Base-by-base conservation (phyloP, 805 yeast genomes). In the Zygoascus biomembranicola region DNA sequence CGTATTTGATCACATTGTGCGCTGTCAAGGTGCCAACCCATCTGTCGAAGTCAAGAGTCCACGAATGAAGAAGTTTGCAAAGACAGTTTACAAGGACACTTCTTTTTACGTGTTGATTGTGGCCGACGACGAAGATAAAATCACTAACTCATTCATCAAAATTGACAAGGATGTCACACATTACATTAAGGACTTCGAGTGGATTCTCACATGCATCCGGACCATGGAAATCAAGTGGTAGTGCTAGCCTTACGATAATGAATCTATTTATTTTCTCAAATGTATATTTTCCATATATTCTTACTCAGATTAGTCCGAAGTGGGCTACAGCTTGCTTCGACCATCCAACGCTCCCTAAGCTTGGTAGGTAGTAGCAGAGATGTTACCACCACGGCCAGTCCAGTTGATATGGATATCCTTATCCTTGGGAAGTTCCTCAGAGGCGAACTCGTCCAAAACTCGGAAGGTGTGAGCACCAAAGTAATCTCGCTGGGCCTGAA, bases 401-500 rank as follows among this genome's bases (percentile, higher is more conserved):
- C 99, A 92, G 94, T 92, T 92, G 70, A 94, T 80, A 78, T 92
- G 99, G 74, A 92, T 85, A 78, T 85, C 83, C 63, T 81, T 76
- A 67, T 80, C 94, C 62, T 75, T 82, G 77, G 94, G 92, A 75
- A 87, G 80, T 70, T 74, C 74, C 52, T 76, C 89, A 69, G 80
- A 78, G 65, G 89, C 96, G 66, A 66, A 72, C 74, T 92, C 94
- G 65, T 96, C 96, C 71, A 90, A 78, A 61, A 94, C 95, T 74
- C 82, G 82, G 90, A 94, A 92, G 69, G 99, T 94, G 82, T 92
- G 99, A 62, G 99, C 98, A 77, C 99, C 99, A 69, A 92, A 92
- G 88, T 90, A 92, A 75, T 92, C 99, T 82, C 99, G 89, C 82
- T 92, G 99, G 68, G 98, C 99, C 80, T 92, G 99, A 72, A 92